A percentile compares a stretch with the other conserved stretches of the same genome.
These are phyloP conservation scores for Yarrowia deformans DNA, from an alignment of 805 yeast species.

Conservation along the genomic window DNA sequence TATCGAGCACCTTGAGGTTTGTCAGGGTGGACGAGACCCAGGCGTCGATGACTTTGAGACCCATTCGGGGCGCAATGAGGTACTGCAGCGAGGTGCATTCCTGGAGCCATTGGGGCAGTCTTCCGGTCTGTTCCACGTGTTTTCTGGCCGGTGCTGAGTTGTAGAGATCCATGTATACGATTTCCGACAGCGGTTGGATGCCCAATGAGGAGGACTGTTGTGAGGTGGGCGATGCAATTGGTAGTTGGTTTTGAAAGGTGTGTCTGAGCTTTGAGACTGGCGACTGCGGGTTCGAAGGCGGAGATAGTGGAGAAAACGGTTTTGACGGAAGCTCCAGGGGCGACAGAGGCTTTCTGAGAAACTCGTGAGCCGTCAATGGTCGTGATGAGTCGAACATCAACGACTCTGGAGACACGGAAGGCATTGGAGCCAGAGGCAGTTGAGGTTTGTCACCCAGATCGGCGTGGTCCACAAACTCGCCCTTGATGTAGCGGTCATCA, in stretches of 20 bases:
- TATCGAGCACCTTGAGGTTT: conserved; percentile 24
- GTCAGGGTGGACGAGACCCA: not conserved
- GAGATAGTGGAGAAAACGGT: conserved; percentile 6
- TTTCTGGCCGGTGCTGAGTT: conserved; percentile 1
- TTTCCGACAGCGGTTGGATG: conserved; percentile 8
- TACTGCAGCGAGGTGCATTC: conserved; percentile 16
- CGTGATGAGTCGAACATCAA: not conserved
- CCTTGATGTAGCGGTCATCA: conserved; percentile 5
- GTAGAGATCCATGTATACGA: conserved; percentile 10
- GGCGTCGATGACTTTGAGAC: conserved; percentile 12
- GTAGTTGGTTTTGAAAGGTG: not conserved
- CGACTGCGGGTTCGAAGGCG: not conserved
- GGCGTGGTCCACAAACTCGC: not conserved
- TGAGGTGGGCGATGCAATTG: conserved; percentile 2
- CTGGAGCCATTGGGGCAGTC: conserved; percentile 13
- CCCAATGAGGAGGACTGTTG: not conserved
- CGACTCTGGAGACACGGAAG: not conserved
- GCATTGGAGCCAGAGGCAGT: conserved; percentile 16
- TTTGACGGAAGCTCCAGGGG: not conserved
- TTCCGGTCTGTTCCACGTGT: conserved; percentile 8
- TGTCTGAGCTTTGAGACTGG: not conserved
- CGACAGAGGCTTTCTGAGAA: not conserved
- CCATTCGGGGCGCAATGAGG: conserved; percentile 8
- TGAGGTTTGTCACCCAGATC: not conserved
- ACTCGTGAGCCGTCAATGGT: not conserved